Percentiles rank a stretch among this genome's conserved stretches.
Evolutionary conservation across 2,329 filamentous ascomycete species (phyloP).

Genomic region (Fusarium sp.): DNA sequence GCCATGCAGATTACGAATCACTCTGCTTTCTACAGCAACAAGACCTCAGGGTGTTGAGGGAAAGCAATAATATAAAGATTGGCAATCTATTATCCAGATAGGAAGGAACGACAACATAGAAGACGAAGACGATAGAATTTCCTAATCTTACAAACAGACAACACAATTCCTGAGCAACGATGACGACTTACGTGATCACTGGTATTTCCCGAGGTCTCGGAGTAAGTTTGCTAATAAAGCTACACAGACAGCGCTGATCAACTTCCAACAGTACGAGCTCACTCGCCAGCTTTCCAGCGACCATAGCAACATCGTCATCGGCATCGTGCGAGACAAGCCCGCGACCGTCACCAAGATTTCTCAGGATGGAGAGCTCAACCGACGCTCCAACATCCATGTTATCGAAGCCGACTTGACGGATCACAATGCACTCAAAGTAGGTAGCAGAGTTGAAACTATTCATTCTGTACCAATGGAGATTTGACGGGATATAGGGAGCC

Average conservation of each 20-base stretch:
- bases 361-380: not conserved
- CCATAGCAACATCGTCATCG: not conserved
- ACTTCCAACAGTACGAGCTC: fast-evolving
- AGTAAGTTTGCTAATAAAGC: fast-evolving
- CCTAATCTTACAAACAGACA: fast-evolving
- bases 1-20: not conserved
- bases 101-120: not conserved
- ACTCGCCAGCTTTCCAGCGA: not conserved
- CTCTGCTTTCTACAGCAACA: not conserved
- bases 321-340: not conserved
- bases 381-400: not conserved
- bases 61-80: not conserved
- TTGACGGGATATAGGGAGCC: fast-evolving
- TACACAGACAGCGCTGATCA: fast-evolving
- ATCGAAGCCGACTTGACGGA: not conserved
- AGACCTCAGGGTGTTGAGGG: not conserved
- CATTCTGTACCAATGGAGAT: not conserved
- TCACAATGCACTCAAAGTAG: not conserved
- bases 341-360: not conserved
- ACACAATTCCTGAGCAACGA: fast-evolving
- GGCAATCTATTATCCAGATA: not conserved
- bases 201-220: not conserved
- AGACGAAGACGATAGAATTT: not conserved
- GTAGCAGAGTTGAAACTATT: fast-evolving
- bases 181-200: not conserved